A percentile compares a stretch with the other conserved stretches of the same genome.
phyloP scores from a whole-genome alignment of 495 filamentous ascomycete genomes.

The Talaromyces trachyspermus region DNA sequence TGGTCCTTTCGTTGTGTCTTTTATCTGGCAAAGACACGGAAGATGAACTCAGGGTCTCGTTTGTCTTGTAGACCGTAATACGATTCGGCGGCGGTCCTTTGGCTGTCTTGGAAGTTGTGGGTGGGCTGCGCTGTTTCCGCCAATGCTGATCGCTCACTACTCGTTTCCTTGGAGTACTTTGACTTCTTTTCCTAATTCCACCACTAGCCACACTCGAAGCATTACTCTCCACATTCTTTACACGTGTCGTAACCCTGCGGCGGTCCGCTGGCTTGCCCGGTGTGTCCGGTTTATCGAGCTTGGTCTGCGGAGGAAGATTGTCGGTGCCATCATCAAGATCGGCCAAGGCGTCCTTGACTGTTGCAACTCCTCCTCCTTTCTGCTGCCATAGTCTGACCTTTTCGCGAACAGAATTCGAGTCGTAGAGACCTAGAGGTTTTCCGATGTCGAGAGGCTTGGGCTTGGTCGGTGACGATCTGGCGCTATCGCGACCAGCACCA shows the following conservation, averaged over 20 bases:
- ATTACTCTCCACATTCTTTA: conserved; percentile 14
- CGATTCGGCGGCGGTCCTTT: conserved; percentile 46
- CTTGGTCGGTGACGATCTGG: conserved; percentile 28
- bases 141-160: conserved; percentile 78
- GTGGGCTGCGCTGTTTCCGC: conserved; percentile 45
- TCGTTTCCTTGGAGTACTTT: conserved; percentile 62
- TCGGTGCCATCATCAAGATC: conserved; percentile 32
- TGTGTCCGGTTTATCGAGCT: conserved; percentile 7
- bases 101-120: conserved; percentile 30
- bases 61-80: conserved; percentile 34
- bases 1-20: conserved; percentile 3
- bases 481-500: conserved; percentile 26
- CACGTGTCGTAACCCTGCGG: conserved; percentile 12
- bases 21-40: background rate
- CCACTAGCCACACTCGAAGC: conserved; percentile 11
- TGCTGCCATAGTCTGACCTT: conserved; percentile 71
- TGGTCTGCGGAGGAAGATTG: conserved; percentile 6
- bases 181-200: conserved; percentile 29
- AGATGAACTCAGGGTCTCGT: conserved; percentile 19
- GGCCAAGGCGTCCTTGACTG: conserved; percentile 36
- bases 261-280: background rate
- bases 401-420: conserved; percentile 57
- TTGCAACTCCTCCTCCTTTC: conserved; percentile 52
- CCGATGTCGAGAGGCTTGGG: conserved; percentile 43
- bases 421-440: conserved; percentile 40